Conservation (phyloP, 345 rosid species). For the Gossypium herbaceum region DNA sequence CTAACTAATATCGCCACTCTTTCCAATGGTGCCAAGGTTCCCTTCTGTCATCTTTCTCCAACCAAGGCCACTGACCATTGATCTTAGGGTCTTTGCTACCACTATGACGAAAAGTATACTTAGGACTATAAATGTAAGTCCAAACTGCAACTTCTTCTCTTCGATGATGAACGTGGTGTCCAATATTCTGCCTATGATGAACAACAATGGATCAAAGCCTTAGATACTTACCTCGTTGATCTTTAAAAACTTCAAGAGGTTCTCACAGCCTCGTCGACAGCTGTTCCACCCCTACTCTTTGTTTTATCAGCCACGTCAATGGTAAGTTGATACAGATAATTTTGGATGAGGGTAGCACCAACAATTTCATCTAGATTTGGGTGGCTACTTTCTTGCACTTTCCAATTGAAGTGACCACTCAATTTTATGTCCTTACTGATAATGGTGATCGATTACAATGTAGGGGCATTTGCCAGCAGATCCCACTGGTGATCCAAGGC, state of each 20-base stretch:
- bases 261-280: too few species aligned
- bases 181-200: too few species aligned
- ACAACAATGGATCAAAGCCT: too few species aligned
- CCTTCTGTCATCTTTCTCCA: neutral
- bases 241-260: too few species aligned
- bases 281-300: neutral
- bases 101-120: too few species aligned
- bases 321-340: neutral
- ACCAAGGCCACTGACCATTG: neutral
- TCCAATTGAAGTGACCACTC: neutral
- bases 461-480: too few species aligned
- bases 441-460: neutral
- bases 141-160: too few species aligned
- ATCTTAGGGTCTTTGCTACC: neutral
- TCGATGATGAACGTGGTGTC: neutral
- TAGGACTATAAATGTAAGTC: neutral
- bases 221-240: accelerated
- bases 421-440: too few species aligned
- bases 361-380: neutral
- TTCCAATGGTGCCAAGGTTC: too few species aligned
- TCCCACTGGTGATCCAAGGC: neutral
- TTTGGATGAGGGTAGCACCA: neutral
- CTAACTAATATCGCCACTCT: too few species aligned
- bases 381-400: neutral
- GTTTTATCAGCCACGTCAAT: too few species aligned